Conservation (phyloP, 148 eudicot genomes). For the Persicaria tinctoria region DNA sequence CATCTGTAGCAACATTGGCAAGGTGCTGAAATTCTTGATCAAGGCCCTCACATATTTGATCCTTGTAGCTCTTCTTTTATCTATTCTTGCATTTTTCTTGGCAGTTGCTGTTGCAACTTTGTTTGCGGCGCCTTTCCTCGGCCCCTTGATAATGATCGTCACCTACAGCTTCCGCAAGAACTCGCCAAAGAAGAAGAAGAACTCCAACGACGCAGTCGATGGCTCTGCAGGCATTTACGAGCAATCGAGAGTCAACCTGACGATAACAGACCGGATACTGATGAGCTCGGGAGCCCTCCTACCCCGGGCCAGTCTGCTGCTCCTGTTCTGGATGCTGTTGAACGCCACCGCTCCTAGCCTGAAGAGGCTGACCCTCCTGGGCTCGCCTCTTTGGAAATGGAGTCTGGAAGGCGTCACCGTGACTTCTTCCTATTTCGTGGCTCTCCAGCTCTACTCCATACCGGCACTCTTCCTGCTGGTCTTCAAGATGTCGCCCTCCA, state of each 20-base stretch:
- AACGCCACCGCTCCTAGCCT: not conserved
- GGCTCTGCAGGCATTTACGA: not conserved
- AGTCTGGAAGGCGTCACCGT: not conserved
- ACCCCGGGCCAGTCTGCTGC: not conserved
- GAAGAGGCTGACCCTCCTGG: not conserved
- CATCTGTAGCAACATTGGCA: not conserved
- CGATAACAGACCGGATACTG: not conserved
- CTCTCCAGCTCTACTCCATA: not conserved
- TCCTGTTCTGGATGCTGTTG: not conserved
- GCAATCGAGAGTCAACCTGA: not conserved
- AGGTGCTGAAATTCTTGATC: not conserved
- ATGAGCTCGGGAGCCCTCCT: not conserved
- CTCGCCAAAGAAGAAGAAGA: not conserved
- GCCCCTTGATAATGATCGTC: no score
- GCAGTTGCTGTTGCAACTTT: not conserved
- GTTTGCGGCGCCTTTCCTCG: no score
- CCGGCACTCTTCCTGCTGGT: not conserved
- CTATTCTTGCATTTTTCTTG: not conserved
- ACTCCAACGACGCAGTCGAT: not conserved
- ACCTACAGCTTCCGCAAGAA: not conserved
- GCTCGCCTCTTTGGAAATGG: constrained; percentile 5
- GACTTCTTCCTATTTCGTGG: not conserved
- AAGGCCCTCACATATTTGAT: not conserved
- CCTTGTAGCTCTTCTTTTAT: not conserved
- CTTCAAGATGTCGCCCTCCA: not conserved